Evolutionary conservation across 768 basidiomycete species (phyloP), one percentile per base, ranked within the genome.

Genomic region (Mycena latifolia): DNA sequence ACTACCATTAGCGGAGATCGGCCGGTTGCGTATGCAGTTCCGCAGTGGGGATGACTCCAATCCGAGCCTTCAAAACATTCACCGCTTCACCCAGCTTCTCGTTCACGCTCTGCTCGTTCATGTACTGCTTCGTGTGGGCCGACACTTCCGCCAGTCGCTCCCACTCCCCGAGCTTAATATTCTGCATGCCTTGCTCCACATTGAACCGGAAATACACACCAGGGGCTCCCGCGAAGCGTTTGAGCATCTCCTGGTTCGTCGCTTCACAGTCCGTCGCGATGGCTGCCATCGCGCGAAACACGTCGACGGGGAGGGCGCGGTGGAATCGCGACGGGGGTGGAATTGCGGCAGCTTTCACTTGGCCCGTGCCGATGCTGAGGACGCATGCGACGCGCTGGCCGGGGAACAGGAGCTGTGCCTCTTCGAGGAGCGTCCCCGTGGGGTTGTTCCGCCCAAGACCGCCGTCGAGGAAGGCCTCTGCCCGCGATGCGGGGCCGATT

Each of bases 401-500:
- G n/a, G n/a, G n/a, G n/a, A n/a, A n/a, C n/a, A n/a, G n/a, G n/a
- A n/a, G n/a, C n/a, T n/a, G n/a, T n/a, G n/a, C n/a, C n/a, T n/a
- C n/a, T n/a, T n/a, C n/a, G n/a, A n/a, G n/a, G n/a, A n/a, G n/a
- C n/a, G n/a, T n/a, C n/a, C n/a, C 52, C 9, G 33, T 53, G 22
- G 52, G 52, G 22, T 53, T 53, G 25, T 55, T 55, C 1, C 25
- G 11, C 1, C 54, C 54, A 5, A 55, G 10, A 2, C 54, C 54
- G 8, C 54, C 54, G 37, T 55, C 54, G n/a, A 55, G 18, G 25
- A 41, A 55, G n/a, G 37, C 3, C 37, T 55, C 37, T 25, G 22
- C 6, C 10, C 22, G 15, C 17, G 22, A 2, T 7, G 33, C 6
- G n/a, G 43, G 7, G 4, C 59, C 67, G 24, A 74, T 70, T 17